Evolutionary conservation across 305 asterid genomes (phyloP).

Genomic region (Fraxinus albicans): DNA sequence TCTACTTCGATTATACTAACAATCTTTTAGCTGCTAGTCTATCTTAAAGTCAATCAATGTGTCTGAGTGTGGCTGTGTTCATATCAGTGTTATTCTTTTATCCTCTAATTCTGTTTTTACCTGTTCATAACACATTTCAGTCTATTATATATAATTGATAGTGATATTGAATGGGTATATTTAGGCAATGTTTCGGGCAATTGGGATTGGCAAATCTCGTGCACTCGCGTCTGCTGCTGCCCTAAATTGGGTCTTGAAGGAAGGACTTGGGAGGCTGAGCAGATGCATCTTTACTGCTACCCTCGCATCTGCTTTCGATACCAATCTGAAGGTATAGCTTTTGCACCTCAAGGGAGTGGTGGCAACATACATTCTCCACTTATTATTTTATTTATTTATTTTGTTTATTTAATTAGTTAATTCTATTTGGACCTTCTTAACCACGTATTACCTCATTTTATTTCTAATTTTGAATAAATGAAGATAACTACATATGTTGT

Average conservation of each 20-base stretch:
- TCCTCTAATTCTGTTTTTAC: background rate
- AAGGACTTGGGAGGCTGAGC: conserved; percentile 90
- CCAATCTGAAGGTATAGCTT: conserved; percentile 77
- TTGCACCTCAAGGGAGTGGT: conserved; percentile 6
- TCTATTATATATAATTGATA: conserved; percentile 6
- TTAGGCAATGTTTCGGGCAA: conserved; percentile 97
- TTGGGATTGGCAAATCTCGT: conserved; percentile 80
- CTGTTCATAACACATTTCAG: conserved; percentile 9
- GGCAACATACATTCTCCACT: background rate
- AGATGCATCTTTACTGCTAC: conserved; percentile 92
- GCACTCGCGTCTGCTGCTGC: conserved; percentile 97
- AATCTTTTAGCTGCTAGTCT: background rate
- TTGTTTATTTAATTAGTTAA: background rate
- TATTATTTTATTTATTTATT: background rate
- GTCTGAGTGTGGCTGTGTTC: background rate
- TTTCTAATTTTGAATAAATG: background rate
- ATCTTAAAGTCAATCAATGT: background rate
- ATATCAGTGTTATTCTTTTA: conserved; percentile 3
- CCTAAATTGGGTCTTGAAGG: conserved; percentile 92
- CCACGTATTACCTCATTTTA: background rate
- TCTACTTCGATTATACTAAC: background rate
- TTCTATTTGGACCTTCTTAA: background rate
- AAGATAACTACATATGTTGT: background rate
- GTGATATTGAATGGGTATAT: conserved; percentile 30
- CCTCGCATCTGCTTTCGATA: conserved; percentile 92